Conservation (phyloP, 1,284 basidiomycete species). For the Schizophyllum commune region DNA sequence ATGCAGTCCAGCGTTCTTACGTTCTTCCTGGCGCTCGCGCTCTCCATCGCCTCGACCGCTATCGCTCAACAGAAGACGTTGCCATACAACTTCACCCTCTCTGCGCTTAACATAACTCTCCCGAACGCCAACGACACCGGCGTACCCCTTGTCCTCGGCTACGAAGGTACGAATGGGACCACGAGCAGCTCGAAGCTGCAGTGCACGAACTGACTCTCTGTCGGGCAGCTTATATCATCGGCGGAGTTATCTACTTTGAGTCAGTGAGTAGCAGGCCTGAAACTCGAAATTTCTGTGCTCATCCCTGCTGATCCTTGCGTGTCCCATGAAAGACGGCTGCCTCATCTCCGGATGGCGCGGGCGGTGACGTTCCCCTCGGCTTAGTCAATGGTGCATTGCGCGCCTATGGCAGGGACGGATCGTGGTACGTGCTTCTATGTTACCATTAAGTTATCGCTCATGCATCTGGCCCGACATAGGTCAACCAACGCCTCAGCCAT, state of each 20-base stretch:
- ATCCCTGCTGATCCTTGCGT: too few species aligned
- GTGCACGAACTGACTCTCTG: neutral
- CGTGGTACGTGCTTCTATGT: neutral
- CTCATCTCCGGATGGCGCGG: conserved; percentile 26
- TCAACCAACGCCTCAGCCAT: conserved; percentile 28
- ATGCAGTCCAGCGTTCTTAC: neutral
- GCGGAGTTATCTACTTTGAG: conserved; percentile 19
- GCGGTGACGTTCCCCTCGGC: conserved; percentile 25
- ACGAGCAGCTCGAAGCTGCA: neutral
- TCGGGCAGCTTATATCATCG: conserved; percentile 7
- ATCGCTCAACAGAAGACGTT: conserved; percentile 6
- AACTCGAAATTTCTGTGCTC: too few species aligned
- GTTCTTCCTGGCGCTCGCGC: neutral
- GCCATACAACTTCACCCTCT: conserved; percentile 30
- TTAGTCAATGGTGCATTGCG: conserved; percentile 24
- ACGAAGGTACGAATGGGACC: conserved; percentile 21
- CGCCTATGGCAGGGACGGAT: conserved; percentile 21
- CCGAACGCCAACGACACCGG: conserved; percentile 31
- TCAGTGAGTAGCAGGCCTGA: neutral
- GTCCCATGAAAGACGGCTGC: too few species aligned
- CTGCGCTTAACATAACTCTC: conserved; percentile 27
- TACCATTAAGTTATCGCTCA: too few species aligned
- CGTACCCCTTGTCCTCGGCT: conserved; percentile 35
- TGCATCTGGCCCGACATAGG: too few species aligned
- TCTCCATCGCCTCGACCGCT: neutral